Evolutionary conservation across 164 flowering plant genomes (phyloP), one percentile per base, ranked within the genome.

Genomic region (Magnolia sinica): DNA sequence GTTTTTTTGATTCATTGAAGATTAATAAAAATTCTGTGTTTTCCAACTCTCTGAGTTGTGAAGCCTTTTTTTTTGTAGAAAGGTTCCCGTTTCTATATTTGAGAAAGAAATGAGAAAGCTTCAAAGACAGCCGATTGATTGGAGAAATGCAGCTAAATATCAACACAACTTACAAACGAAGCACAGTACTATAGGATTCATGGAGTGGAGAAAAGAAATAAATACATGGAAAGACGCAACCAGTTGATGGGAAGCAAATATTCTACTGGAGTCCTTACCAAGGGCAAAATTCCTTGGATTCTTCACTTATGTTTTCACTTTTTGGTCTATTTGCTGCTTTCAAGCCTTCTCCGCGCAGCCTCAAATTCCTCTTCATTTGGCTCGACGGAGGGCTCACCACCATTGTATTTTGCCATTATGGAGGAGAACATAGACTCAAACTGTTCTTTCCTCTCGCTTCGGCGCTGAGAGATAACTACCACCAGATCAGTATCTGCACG

Each of bases 301-400:
- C 19, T 29, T 50, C 59, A 49, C 20, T 24, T 19, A 10, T 18
- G 18, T 61, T 73, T 63, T 63, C 13, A 29, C 63, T 13, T 24
- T 52, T 59, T 70, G 31, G 20, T n/a, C 50, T 71, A 49, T 22
- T 71, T 73, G 2, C 70, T 45, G 23, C 85, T 82, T 75, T 88
- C 92, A 52, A 96, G 77, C 68, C 84, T 96, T 78, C 78, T 86
- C 74, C 82, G 85, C 55, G 95, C 88, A 81, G 97, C 98, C 84
- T 94, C 94, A 78, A 94, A 96, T 78, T 94, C 99, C 82, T 91
- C 98, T 71, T 94, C 99, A 7, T 88, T 87, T 18, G 98, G 99
- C 80, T 92, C 96, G 19, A 87, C 61, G 58, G 31, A 19, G 6
- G 59, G 64, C 27, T 31, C 73, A 20, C 78, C 81, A 18, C 91